A percentile compares a stretch with the other conserved stretches of the same genome.
These are phyloP conservation scores for Ceratocystis colombiana DNA, from an alignment of 2,329 filamentous ascomycete species.

Conservation along the genomic window DNA sequence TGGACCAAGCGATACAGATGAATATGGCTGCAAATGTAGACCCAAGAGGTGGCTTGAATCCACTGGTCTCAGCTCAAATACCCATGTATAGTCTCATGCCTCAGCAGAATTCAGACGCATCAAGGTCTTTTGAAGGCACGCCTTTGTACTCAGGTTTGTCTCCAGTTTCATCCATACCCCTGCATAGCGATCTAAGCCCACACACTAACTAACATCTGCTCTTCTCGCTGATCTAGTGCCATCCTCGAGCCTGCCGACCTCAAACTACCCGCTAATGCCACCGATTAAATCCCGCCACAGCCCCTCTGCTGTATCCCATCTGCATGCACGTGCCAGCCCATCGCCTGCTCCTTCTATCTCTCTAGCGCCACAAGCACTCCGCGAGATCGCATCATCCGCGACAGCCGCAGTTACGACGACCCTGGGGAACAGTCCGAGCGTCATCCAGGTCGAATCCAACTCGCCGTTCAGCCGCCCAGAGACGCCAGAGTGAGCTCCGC, in stretches of 20 bases:
- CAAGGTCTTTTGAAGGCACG: not conserved
- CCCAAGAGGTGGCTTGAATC: not conserved
- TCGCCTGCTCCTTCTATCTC: not conserved
- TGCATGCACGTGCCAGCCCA: not conserved
- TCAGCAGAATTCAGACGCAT: not conserved
- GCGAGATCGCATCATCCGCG: not conserved
- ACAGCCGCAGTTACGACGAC: not conserved
- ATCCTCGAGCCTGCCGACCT: not conserved
- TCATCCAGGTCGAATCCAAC: not conserved
- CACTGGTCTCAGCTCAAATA: not conserved
- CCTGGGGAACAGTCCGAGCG: not conserved
- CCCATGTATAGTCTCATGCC: not conserved
- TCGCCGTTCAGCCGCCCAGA: no score
- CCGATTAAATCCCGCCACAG: not conserved
- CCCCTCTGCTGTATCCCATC: not conserved
- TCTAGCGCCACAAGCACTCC: not conserved
- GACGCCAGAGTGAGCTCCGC: no score
- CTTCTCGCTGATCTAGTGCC: not conserved
- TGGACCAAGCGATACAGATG: not conserved
- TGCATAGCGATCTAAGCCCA: not conserved
- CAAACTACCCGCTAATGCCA: not conserved
- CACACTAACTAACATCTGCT: not conserved
- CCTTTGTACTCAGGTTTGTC: constrained; percentile 5
- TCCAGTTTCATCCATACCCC: not conserved
- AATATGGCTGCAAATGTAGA: not conserved